Evolutionary conservation across 345 rosid genomes (phyloP), one percentile per base, ranked within the genome.

Genomic region (Clausena lansium): DNA sequence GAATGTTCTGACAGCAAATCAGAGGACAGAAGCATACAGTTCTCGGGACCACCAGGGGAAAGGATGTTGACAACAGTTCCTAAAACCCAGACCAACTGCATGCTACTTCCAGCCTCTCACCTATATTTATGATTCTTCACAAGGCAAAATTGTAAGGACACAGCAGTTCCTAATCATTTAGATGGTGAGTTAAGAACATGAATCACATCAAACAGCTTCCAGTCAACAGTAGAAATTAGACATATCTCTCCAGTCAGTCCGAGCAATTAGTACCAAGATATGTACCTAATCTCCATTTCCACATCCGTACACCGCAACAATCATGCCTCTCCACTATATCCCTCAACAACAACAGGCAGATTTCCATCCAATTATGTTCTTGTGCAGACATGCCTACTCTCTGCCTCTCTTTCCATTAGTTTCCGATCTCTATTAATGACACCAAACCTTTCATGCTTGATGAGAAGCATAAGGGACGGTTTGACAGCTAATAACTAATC

Each of bases 91-190:
- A 73, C 63, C 60, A 75, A 54, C 73, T 32, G 77, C 66, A 54
- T 70, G 72, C 47, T 35, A 57, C 69, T 67, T 32, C 71, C 60
- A 75, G 47, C 58, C 41, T 58, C 80, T 75, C 76, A 67, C 61
- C 74, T 79, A 81, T 39, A 67, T 38, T 50, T 78, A 71, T 54
- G 38, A 41, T 82, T 45, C 85, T 74, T 83, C 77, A 69, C 19
- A 45, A 65, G 39, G 76, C 73, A 74, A 50, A 10, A 76, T 54
- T 54, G 70, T 1, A 68, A 33, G 20, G 17, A 45, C 62, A 64
- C 47, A 41, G 19, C 59, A 72, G 73, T 63, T 30, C n/a, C 68
- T 25, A 77, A 62, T 60, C 70, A 39, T 35, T 68, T 59, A 78
- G 15, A 47, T 41, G 47, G 71, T 38, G 71, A 60, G 71, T 41